Percentiles rank a stretch among this genome's conserved stretches.
Conservation (phyloP, 2,329 filamentous ascomycete species). For the Cladosporium sphaerospermum region DNA sequence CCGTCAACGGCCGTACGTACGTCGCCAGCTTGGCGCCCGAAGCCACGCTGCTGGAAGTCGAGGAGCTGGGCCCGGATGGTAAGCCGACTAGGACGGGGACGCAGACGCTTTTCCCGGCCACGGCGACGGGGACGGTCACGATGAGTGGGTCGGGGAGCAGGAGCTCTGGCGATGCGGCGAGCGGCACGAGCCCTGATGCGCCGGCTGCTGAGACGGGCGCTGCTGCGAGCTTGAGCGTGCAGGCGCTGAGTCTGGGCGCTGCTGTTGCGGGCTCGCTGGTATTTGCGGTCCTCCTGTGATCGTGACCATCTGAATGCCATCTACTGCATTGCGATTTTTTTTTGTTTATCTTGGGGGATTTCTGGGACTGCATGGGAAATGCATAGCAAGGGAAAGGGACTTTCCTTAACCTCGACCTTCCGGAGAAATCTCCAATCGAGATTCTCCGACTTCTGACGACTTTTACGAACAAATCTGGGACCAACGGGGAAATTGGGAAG, state of each 20-base stretch:
- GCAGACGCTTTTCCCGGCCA: conserved; percentile 36
- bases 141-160: conserved; percentile 12
- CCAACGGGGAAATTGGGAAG: no score
- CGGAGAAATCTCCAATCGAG: no score
- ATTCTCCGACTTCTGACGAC: no score
- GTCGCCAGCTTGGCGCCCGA: conserved; percentile 29
- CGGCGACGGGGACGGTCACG: conserved; percentile 25
- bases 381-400: no score
- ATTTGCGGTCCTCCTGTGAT: background rate
- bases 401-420: no score
- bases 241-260: background rate
- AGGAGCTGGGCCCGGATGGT: conserved; percentile 26
- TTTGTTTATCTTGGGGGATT: no score
- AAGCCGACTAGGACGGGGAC: conserved; percentile 25
- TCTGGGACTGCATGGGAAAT: no score
- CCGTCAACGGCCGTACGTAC: conserved; percentile 23
- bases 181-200: background rate
- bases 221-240: background rate
- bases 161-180: background rate
- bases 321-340: no score
- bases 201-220: conserved; percentile 1
- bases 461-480: no score
- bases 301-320: no score
- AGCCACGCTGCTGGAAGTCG: conserved; percentile 33
- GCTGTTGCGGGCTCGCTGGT: background rate